These are phyloP conservation scores for Coemansia furcata DNA, from an alignment of 192 early-diverging fungal species.

Conservation along the genomic window DNA sequence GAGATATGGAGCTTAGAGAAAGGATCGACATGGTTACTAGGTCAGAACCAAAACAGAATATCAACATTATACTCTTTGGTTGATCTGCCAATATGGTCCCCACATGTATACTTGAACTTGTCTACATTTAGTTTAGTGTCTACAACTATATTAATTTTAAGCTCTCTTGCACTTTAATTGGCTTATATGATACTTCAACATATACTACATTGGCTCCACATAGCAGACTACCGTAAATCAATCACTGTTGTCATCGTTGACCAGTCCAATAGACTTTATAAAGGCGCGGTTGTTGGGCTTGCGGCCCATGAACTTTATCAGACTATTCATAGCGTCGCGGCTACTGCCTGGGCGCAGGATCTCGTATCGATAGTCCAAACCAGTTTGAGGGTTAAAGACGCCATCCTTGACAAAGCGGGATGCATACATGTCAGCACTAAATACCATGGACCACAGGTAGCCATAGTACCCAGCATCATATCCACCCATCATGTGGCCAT, in stretches of 20 bases:
- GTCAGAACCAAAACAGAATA: too few species aligned
- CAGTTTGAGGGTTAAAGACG: conserved; percentile 57
- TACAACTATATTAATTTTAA: too few species aligned
- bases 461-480: conserved; percentile 79
- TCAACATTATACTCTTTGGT: too few species aligned
- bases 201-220: too few species aligned
- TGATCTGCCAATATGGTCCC: too few species aligned
- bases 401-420: conserved; percentile 61
- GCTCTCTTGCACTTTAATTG: too few species aligned
- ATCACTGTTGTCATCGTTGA: neutral
- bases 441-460: conserved; percentile 79
- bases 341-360: conserved; percentile 72
- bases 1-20: too few species aligned
- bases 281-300: conserved; percentile 80
- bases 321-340: conserved; percentile 62
- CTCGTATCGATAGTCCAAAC: conserved; percentile 70
- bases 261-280: conserved; percentile 64
- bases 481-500: conserved; percentile 74
- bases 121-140: too few species aligned
- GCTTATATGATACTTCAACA: too few species aligned
- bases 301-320: conserved; percentile 70
- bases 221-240: too few species aligned
- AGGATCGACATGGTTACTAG: too few species aligned
- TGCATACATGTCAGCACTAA: conserved; percentile 80
- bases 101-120: too few species aligned